These are phyloP conservation scores for Daedaleopsis nitida DNA, from an alignment of 768 basidiomycete genomes.

Conservation along the genomic window DNA sequence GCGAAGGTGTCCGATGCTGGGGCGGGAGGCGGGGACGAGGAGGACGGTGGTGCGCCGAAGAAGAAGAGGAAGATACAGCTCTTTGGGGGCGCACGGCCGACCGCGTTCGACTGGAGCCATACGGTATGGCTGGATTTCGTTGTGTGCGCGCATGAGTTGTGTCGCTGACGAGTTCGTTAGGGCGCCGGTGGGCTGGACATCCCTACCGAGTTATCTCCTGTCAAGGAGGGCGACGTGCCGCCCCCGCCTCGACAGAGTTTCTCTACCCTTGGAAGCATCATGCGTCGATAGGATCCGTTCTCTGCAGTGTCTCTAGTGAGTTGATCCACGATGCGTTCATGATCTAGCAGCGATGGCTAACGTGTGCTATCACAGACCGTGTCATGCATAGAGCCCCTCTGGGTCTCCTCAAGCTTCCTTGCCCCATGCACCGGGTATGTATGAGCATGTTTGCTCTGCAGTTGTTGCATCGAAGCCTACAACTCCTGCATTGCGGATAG, in stretches of 20 bases:
- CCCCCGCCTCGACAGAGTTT: slow-evolving; percentile 38
- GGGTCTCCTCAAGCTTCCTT: no score
- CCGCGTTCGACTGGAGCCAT: slow-evolving; percentile 48
- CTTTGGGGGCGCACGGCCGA: slow-evolving; percentile 46
- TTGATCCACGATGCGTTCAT: no score
- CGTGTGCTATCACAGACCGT: no score
- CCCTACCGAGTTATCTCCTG: slow-evolving; percentile 66
- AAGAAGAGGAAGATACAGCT: slow-evolving; percentile 73
- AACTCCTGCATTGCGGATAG: no score
- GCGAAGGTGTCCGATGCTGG: slow-evolving; percentile 1
- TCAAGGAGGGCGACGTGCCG: slow-evolving; percentile 51
- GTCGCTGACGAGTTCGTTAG: slow-evolving; percentile 9
- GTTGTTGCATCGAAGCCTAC: no score
- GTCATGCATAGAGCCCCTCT: no score
- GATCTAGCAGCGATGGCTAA: no score
- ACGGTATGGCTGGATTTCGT: slow-evolving; percentile 6
- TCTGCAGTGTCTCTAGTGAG: no score
- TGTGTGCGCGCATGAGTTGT: slow-evolving; percentile 30
- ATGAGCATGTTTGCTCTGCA: no score
- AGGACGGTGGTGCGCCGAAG: slow-evolving; percentile 42
- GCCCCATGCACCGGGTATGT: no score
- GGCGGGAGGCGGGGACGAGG: slow-evolving; percentile 11
- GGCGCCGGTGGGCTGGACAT: slow-evolving; percentile 54
- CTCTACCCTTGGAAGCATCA: slow-evolving; percentile 5
- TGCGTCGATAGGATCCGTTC: slow-evolving; percentile 5